Base-by-base conservation (phyloP, 345 rosid genomes). In the Hypericum perforatum region DNA sequence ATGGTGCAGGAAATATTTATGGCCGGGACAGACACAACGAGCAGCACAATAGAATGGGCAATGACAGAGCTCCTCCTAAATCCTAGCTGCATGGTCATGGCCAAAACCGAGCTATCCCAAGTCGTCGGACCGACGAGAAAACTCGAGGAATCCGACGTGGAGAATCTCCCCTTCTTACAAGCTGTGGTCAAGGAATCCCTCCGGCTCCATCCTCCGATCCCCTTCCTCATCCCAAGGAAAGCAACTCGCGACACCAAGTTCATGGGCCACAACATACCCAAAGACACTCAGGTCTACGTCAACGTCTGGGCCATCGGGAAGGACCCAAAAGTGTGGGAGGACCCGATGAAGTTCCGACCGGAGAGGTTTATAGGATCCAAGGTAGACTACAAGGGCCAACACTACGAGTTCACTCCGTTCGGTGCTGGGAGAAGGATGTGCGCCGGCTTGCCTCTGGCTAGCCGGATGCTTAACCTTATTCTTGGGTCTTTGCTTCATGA, bases 11-110 rank as follows among this genome's bases (percentile, higher is more conserved):
- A 86, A 65, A 61, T 86, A 53, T 76, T 83, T 59, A 0, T 77
- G 44, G 86, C 82, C 6, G 84, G 84, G 10, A 41, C 81, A 49
- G 91, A 77, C 45, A 86, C 86, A 37, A 79, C 78, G 38, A 72
- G 84, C 39, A 67, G 77, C 63, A 79, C 81, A 7, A 57, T 71
- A 8, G 95, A 83, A 56, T 83, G 95, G 89, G 86, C 89, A 41
- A 1, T 84, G 59, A 65, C 86, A 0, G 89, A 86, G 61, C 82
- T 86, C 42, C 55, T 86, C 3, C 57, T 69, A 49, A 67, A 73
- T 41, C 82, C 76, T 0, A 64, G 72, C 1, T 45, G 66, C 16
- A 59, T 81, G 77, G 41, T 41, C 41, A 74, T 69, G 58, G 86
- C 63, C 42, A 72, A 81, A 64, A 63, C 61, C 11, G 91, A 83